Evolutionary conservation across 352 stramenopile species (phyloP).

Genomic region (Pseudoperonospora humuli): DNA sequence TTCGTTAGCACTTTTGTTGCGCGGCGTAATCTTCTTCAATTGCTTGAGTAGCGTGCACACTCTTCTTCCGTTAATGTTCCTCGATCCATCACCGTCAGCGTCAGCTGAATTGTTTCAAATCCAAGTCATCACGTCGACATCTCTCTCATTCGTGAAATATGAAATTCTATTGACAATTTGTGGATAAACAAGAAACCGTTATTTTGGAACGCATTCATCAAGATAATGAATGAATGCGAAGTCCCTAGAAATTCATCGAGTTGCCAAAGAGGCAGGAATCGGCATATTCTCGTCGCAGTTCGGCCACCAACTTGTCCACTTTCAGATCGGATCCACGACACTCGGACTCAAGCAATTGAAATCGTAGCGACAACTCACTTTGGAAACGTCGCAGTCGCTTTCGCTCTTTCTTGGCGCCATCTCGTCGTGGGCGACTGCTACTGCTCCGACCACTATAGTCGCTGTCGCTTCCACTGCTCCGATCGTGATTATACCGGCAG

Average conservation of each 20-base stretch:
- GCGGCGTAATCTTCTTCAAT: no score
- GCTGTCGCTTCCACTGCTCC: constrained; percentile 6
- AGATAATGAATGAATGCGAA: no score
- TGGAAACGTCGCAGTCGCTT: constrained; percentile 35
- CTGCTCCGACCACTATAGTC: constrained; percentile 8
- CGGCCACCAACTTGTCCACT: constrained; percentile 37
- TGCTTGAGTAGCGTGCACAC: no score
- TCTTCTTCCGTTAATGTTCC: no score
- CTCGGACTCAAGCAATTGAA: constrained; percentile 58
- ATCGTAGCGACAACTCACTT: constrained; percentile 39
- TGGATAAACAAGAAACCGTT: no score
- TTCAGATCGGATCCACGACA: constrained; percentile 44
- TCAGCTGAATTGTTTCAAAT: no score
- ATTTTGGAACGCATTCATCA: no score
- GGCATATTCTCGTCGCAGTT: constrained; percentile 56
- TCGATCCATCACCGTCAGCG: no score
- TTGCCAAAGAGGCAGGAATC: constrained; percentile 59
- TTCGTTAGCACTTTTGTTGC: no score
- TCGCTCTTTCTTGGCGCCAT: constrained; percentile 34
- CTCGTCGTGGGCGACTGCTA: constrained; percentile 4
- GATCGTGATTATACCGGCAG: constrained; percentile 7
- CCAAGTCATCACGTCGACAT: no score
- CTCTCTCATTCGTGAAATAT: no score
- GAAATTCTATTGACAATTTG: no score
- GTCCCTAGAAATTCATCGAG: constrained; percentile 23